Evolutionary conservation across 148 eudicot genomes (phyloP).

Genomic region (Rhododendron ovatum): DNA sequence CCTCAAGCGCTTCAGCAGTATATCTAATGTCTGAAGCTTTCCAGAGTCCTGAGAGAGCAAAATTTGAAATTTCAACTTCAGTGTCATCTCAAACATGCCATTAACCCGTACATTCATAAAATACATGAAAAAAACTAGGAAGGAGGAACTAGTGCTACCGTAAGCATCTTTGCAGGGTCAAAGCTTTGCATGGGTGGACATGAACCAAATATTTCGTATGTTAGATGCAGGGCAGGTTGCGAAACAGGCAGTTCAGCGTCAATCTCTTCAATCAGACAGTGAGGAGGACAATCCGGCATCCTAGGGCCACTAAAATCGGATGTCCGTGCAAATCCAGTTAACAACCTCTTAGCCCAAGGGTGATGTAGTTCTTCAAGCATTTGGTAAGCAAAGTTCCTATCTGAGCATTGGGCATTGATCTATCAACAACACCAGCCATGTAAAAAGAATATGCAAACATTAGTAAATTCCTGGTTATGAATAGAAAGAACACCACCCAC

Average conservation of each 20-base stretch:
- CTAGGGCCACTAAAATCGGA: constrained; percentile 86
- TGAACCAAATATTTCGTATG: constrained; percentile 82
- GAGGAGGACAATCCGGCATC: constrained; percentile 62
- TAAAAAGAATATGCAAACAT: background rate
- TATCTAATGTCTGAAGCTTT: constrained; percentile 96
- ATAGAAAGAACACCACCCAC: background rate
- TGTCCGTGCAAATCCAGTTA: constrained; percentile 92
- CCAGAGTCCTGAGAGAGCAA: constrained; percentile 73
- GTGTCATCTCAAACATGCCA: constrained; percentile 7
- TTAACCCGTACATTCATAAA: background rate
- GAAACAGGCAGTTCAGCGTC: constrained; percentile 74
- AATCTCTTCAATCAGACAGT: constrained; percentile 82
- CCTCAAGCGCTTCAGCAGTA: constrained; percentile 87
- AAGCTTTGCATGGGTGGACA: constrained; percentile 94
- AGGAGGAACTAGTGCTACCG: constrained; percentile 40
- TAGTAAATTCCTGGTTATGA: background rate
- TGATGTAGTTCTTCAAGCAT: constrained; percentile 70
- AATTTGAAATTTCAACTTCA: constrained; percentile 16
- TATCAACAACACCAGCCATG: constrained; percentile 24
- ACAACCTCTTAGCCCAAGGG: constrained; percentile 90
- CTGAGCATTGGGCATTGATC: constrained; percentile 76
- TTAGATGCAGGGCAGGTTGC: constrained; percentile 80
- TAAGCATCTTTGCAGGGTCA: constrained; percentile 95
- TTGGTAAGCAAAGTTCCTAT: constrained; percentile 83
- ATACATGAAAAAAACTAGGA: background rate